Conservation (phyloP, 176 grass and related monocot species). For the Carex parvula region DNA sequence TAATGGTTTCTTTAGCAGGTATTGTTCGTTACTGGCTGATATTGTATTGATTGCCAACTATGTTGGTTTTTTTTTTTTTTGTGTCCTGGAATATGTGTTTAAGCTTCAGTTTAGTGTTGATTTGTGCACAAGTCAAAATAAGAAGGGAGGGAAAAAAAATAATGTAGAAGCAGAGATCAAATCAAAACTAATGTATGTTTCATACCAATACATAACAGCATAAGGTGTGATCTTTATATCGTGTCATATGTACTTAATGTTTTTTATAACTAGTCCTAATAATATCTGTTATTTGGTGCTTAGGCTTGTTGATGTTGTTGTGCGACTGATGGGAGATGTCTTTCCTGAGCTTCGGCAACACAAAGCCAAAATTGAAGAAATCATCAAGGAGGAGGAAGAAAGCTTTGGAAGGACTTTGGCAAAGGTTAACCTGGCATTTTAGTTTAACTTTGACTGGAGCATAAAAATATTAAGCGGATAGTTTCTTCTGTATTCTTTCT, state of each 20-base stretch:
- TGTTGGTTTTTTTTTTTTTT: neutral
- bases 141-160: neutral
- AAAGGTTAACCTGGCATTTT: slow-evolving; percentile 56
- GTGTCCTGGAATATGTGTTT: neutral
- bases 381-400: slow-evolving; percentile 90
- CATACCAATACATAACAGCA: neutral
- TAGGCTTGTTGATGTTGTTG: slow-evolving; percentile 83
- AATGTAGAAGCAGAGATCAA: neutral
- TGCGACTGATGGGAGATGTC: slow-evolving; percentile 76
- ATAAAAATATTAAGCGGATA: neutral
- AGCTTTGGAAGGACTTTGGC: slow-evolving; percentile 93
- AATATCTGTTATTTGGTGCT: slow-evolving; percentile 15
- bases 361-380: slow-evolving; percentile 69
- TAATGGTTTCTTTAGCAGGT: slow-evolving; percentile 79
- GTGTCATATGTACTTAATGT: neutral
- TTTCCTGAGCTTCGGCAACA: slow-evolving; percentile 81
- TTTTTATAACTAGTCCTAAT: neutral
- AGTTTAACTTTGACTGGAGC: neutral
- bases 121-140: neutral
- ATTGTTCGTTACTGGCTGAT: neutral
- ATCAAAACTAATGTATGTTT: neutral
- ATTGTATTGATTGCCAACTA: neutral
- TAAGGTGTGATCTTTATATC: neutral
- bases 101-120: neutral
- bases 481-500: slow-evolving; percentile 8